Base-by-base conservation (phyloP, 2,329 filamentous ascomycete genomes). In the Pseudogymnoascus destructans region DNA sequence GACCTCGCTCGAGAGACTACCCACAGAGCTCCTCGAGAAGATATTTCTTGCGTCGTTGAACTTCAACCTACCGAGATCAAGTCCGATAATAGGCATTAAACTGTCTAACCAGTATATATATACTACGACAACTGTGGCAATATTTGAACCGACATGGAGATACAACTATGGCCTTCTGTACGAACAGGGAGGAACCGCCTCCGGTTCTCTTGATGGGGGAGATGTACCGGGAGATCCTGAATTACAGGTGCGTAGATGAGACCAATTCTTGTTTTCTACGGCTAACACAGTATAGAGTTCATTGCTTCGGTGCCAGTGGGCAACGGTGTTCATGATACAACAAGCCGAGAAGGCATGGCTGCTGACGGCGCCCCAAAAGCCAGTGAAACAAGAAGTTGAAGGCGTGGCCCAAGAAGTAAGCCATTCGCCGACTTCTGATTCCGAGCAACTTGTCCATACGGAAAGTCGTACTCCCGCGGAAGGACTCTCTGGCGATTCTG, bases 1-100 rank as follows among this genome's bases (percentile, higher is more conserved):
- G 64, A 65, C 66, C 2, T 30, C 19, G 6, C 60, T 70, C 3
- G 68, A 70, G 57, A 66, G 59, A 27, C 61, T 69, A 5, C 68
- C 68, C 2, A 63, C 60, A 0, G 68, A 70, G 57, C 54, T 70
- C 5, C 58, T 70, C 1, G 63, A 67, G 56, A 61, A 56, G 7
- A 64, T 70, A 25, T 69, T 66, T 54, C 59, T 68, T 11, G 61
- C 61, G 42, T 63, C 63, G 33, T 46, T 67, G 60, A 69, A 69
- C 55, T 36, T 66, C 15, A 60, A 62, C 36, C 59, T 70, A 27
- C 65, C 68, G 15, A 61, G 60, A 52, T 59, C 66, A 13, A 69
- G 67, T 58, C 67, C 66, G 13, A 57, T 65, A 5, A 63, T 70
- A 56, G 63, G 62, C 19, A 63, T 60, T 23, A 68, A 67, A 25